Percentiles rank a stretch among this genome's conserved stretches.
Conservation (phyloP, 1,139 yeast genomes). For the Meyerozyma guilliermondii region DNA sequence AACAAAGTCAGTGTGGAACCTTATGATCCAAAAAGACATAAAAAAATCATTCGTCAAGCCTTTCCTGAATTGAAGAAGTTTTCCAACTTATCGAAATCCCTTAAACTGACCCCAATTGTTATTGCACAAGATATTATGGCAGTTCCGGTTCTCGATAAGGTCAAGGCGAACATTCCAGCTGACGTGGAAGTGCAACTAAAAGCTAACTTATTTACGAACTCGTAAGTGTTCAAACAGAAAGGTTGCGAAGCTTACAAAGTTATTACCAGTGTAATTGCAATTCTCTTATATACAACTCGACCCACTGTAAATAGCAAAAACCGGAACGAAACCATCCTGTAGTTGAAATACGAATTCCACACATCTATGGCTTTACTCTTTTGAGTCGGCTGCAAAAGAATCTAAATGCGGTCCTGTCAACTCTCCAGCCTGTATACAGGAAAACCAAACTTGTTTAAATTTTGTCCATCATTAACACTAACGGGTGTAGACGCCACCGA, state of each 20-base stretch:
- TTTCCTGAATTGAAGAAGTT: background rate
- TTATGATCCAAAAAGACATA: conserved; percentile 15
- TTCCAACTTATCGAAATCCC: background rate
- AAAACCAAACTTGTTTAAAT: background rate
- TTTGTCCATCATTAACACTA: background rate
- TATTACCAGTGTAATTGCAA: too few species aligned
- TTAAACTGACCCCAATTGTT: background rate
- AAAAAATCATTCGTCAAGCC: background rate
- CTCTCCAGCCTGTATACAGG: too few species aligned
- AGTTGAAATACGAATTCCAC: too few species aligned
- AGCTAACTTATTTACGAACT: background rate
- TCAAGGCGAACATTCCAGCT: background rate
- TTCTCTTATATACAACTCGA: too few species aligned
- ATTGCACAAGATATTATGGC: background rate
- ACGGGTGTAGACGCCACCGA: background rate
- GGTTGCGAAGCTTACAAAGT: background rate
- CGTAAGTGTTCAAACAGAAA: background rate
- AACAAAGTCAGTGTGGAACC: conserved; percentile 14
- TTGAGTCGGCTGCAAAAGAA: too few species aligned
- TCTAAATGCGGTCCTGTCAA: too few species aligned
- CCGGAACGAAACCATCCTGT: too few species aligned
- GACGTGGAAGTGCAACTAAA: background rate
- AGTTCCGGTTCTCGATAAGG: background rate
- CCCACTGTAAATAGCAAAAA: too few species aligned
- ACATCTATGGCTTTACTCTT: too few species aligned